These are phyloP conservation scores for Ophiocordyceps australis DNA, from an alignment of 2,329 filamentous ascomycete genomes.

Conservation along the genomic window DNA sequence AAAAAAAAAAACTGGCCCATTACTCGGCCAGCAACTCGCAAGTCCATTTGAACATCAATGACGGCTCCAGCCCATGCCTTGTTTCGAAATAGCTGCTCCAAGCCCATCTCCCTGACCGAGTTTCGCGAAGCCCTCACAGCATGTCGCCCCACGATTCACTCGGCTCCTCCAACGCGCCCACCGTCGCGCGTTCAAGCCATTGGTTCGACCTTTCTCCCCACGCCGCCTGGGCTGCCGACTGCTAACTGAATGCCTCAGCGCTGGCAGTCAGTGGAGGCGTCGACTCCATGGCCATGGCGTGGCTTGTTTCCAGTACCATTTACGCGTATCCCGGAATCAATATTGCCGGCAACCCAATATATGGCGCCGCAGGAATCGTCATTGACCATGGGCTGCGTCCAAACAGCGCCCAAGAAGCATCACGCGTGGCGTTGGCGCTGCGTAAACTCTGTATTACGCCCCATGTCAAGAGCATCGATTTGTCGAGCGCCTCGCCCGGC, in stretches of 20 bases:
- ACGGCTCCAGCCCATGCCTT: no score
- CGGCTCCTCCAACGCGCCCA: no score
- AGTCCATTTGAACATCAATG: no score
- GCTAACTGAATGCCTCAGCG: constrained; percentile 20
- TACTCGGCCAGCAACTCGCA: no score
- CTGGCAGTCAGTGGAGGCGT: constrained; percentile 83
- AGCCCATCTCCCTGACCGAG: constrained; percentile 17
- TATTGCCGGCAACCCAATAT: constrained; percentile 25
- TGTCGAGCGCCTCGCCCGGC: constrained; percentile 11
- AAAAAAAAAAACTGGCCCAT: no score
- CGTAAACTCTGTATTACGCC: constrained; percentile 16
- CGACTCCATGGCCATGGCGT: constrained; percentile 93
- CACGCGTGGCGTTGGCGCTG: constrained; percentile 20
- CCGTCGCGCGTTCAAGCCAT: no score
- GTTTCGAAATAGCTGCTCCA: no score
- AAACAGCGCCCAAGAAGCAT: constrained; percentile 33
- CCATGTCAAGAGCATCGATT: constrained; percentile 10
- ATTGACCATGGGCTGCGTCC: constrained; percentile 39
- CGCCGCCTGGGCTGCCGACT: background rate
- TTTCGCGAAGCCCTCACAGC: constrained; percentile 29
- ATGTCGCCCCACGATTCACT: no score
- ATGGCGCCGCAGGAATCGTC: constrained; percentile 24
- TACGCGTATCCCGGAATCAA: constrained; percentile 12
- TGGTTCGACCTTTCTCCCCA: no score
- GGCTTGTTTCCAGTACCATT: constrained; percentile 39